Conservation (phyloP, 208 protist genomes). For the Paratrypanosoma confusum region DNA sequence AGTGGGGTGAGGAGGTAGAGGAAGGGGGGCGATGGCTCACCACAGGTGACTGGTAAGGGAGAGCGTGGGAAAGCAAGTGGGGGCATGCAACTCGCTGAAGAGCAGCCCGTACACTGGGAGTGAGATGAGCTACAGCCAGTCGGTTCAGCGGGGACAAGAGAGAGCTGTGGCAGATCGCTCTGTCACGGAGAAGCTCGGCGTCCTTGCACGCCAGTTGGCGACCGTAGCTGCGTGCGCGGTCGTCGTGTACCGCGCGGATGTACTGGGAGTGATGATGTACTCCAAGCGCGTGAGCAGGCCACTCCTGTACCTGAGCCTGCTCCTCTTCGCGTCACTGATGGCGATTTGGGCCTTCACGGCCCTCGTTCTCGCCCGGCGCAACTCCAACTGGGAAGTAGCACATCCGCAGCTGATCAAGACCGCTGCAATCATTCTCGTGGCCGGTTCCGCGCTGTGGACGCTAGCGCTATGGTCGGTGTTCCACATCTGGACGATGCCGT, state of each 20-base stretch:
- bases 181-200: too few relatives aligned
- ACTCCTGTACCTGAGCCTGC: constrained; percentile 33
- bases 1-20: too few relatives aligned
- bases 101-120: too few relatives aligned
- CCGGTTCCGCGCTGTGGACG: constrained; percentile 37
- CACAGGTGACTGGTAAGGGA: too few relatives aligned
- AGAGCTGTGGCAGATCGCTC: too few relatives aligned
- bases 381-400: constrained; percentile 49
- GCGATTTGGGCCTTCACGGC: constrained; percentile 61
- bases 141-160: too few relatives aligned
- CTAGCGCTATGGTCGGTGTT: constrained; percentile 66
- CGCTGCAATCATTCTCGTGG: constrained; percentile 18
- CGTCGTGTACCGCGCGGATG: constrained; percentile 26
- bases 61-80: too few relatives aligned
- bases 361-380: constrained; percentile 28
- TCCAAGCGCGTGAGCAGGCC: constrained; percentile 21
- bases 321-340: constrained; percentile 44
- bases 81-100: too few relatives aligned
- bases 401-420: constrained; percentile 40
- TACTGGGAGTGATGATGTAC: constrained; percentile 39
- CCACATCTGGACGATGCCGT: constrained; percentile 39
- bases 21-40: too few relatives aligned
- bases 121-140: too few relatives aligned
- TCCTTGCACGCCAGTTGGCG: too few relatives aligned
- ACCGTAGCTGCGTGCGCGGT: too few relatives aligned